Conservation (phyloP, 179 eudicot genomes). For the Carnegiea gigantea region DNA sequence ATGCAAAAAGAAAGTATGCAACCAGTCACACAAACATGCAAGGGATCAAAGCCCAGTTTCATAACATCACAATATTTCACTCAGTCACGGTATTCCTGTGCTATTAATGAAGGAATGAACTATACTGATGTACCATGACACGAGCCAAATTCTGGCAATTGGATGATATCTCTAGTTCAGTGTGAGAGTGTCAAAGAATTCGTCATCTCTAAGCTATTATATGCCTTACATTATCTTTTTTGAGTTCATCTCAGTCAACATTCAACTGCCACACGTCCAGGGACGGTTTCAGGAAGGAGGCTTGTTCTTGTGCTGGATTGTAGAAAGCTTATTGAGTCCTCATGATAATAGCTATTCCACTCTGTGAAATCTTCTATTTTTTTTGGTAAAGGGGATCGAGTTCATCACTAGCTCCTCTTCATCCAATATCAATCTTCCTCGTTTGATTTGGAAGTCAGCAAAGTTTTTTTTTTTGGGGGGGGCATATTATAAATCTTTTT, state of each 20-base stretch:
- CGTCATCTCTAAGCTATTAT: not conserved
- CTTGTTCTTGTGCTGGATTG: not conserved
- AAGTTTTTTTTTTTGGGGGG: not conserved
- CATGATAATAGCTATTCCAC: not conserved
- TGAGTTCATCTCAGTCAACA: not conserved
- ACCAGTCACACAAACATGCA: not conserved
- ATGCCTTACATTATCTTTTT: not conserved
- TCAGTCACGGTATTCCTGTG: too few species aligned
- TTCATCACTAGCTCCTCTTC: not conserved
- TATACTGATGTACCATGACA: not conserved
- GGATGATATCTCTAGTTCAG: not conserved
- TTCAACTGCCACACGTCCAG: not conserved
- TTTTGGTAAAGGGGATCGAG: not conserved
- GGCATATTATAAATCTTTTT: not conserved
- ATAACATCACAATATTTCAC: not conserved
- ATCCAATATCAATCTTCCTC: not conserved
- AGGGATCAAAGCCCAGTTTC: not conserved
- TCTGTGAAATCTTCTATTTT: not conserved
- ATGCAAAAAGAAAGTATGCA: not conserved
- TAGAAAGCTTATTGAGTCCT: not conserved
- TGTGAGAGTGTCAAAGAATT: not conserved
- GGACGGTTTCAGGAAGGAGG: not conserved
- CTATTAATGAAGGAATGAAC: not conserved
- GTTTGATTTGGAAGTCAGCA: not conserved
- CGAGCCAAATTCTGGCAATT: not conserved